Base-by-base conservation (phyloP, 306 rosid species). In the Dalbergia oliveri region DNA sequence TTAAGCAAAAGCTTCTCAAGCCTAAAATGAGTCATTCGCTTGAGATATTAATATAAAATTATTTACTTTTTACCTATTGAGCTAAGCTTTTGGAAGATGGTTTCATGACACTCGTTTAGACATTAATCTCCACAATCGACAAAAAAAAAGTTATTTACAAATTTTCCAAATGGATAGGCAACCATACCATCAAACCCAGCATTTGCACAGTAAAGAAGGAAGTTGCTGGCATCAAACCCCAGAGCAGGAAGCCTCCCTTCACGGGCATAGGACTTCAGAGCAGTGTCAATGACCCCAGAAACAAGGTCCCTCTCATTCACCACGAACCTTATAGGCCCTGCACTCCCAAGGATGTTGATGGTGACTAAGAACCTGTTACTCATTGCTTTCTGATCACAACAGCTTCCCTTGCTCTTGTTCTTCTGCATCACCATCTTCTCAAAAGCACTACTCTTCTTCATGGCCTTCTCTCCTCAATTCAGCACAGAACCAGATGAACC, bases 191-290 rank as follows among this genome's bases (percentile, higher is more conserved):
- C 94, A 47, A 87, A 88, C 13, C 89, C 90, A 0, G 88, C 85
- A 71, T 75, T 82, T 6, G 94, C 89, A 79, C 84, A 82, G 77
- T 94, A 92, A 65, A 94, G 97, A 54, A 84, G 77, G 69, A 94
- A 92, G n/a, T 88, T 87, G 56, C 51, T 53, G 75, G 86, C 83
- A 78, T 92, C 82, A 13, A 90, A 88, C 2, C 97, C 94, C 3
- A 94, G 91, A 86, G 88, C 76, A n/a, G 97, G 97, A 60, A 94
- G 88, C 9, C 98, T 90, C 19, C 94, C 98, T 87, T 94, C 93
- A 4, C 97, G 90, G 0, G 98, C 97, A 72, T 92, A 94, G 6
- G 87, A 88, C 83, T 94, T 94, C 56, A 94, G 83, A 15, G 91
- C 89, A 44, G 89, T 91, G 15, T 87, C 90, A 56, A 91, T 94